Evolutionary conservation across 108 stramenopile genomes (phyloP).

Genomic region (Skeletonema marinoi): DNA sequence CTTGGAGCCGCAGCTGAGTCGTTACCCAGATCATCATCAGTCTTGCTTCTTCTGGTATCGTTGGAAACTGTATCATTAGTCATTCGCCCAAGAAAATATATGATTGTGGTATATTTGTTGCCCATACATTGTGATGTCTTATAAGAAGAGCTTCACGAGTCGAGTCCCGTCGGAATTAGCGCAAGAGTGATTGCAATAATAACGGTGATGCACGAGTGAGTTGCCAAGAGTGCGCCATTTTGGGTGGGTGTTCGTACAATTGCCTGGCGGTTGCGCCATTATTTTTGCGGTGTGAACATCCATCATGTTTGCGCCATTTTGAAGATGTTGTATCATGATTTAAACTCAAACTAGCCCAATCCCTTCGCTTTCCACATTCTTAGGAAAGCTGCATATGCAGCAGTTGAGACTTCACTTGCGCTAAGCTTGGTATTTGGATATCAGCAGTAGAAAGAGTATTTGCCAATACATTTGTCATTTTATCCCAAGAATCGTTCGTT

Average conservation of each 20-base stretch:
- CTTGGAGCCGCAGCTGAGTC: not conserved
- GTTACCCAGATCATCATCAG: not conserved
- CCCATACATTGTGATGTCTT: not conserved
- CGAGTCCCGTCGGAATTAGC: not conserved
- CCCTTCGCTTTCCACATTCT: no score
- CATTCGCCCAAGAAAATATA: not conserved
- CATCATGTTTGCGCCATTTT: not conserved
- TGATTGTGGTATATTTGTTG: not conserved
- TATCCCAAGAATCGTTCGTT: conserved; percentile 22
- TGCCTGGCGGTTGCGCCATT: no score
- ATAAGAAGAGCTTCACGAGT: not conserved
- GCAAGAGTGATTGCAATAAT: not conserved
- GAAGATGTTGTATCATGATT: no score
- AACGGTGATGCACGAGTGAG: not conserved
- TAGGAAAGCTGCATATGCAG: not conserved
- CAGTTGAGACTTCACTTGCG: conserved; percentile 20
- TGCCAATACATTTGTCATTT: conserved; percentile 17
- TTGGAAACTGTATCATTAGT: not conserved
- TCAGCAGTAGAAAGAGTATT: conserved; percentile 25
- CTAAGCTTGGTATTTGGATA: conserved; percentile 25
- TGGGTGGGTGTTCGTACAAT: no score
- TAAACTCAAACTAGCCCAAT: not conserved
- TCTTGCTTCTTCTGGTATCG: not conserved
- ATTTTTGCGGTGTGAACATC: no score
- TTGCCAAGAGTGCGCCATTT: not conserved